Conservation (phyloP, 2,329 filamentous ascomycete genomes). For the Thelonectria olida region DNA sequence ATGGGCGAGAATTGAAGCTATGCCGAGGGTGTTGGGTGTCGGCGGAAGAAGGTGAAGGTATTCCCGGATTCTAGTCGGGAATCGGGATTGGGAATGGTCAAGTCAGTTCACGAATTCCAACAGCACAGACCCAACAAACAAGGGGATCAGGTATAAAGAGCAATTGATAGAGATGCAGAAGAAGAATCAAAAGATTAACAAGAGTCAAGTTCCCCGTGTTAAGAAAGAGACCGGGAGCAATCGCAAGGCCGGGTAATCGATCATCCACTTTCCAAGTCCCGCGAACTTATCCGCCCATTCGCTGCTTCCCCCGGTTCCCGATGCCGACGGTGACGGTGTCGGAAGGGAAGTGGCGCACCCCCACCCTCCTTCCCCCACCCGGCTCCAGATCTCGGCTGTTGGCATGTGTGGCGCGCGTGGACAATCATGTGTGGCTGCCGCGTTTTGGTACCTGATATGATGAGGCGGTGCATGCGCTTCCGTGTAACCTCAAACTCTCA, state of each 20-base stretch:
- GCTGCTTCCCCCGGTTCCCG: constrained; percentile 23
- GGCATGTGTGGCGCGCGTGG: not conserved
- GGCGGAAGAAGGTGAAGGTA: constrained; percentile 11
- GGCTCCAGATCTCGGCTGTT: constrained; percentile 40
- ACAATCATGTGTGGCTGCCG: constrained; percentile 17
- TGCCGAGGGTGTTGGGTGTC: not conserved
- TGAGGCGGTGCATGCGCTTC: constrained; percentile 23
- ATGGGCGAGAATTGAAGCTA: not conserved
- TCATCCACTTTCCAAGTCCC: constrained; percentile 32
- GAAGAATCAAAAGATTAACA: not conserved
- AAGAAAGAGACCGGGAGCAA: constrained; percentile 13
- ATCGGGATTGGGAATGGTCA: constrained; percentile 7
- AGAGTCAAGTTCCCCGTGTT: constrained; percentile 3
- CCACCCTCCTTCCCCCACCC: constrained; percentile 20
- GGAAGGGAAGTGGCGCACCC: constrained; percentile 15
- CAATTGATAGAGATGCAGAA: constrained; percentile 17
- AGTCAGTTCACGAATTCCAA: not conserved
- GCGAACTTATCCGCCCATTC: constrained; percentile 21
- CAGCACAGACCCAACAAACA: not conserved
- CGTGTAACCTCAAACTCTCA: not conserved
- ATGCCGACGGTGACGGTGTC: constrained; percentile 28
- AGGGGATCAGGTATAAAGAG: not conserved
- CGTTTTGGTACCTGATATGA: not conserved
- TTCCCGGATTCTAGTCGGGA: constrained; percentile 13
- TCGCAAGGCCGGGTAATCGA: constrained; percentile 32